A percentile compares a stretch with the other conserved stretches of the same genome.
phyloP scores from a whole-genome alignment of 257 asterid genomes.

The Przewalskia tangutica region DNA sequence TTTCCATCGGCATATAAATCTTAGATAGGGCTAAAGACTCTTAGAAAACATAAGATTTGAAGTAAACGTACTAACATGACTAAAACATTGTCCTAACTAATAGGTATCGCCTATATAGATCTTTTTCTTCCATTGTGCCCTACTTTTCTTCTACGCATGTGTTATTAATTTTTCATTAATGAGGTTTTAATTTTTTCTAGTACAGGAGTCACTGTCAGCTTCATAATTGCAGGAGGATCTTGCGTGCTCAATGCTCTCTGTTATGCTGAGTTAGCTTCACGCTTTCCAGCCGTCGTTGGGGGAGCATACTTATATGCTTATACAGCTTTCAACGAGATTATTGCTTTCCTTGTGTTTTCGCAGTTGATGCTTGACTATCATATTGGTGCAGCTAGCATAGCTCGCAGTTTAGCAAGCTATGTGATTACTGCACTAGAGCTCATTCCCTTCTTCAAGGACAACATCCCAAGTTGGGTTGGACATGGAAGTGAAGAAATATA shows the following conservation, averaged over 20 bases:
- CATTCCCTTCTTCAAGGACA: conserved; percentile 57
- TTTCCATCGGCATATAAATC: neutral
- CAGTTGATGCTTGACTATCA: conserved; percentile 96
- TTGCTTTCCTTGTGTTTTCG: conserved; percentile 82
- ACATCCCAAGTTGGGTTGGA: conserved; percentile 81
- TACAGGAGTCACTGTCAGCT: conserved; percentile 87
- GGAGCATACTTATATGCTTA: conserved; percentile 90
- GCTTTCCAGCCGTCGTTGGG: conserved; percentile 98
- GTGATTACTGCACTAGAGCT: conserved; percentile 62
- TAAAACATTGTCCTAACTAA: neutral
- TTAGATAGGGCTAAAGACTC: neutral
- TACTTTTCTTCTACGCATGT: neutral
- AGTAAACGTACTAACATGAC: neutral
- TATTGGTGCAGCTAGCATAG: conserved; percentile 96
- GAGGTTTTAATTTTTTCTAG: conserved; percentile 7
- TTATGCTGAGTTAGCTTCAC: conserved; percentile 86
- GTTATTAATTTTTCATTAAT: conserved; percentile 3
- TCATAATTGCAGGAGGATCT: conserved; percentile 79
- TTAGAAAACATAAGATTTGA: neutral
- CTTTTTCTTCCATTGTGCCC: neutral
- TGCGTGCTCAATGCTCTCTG: conserved; percentile 87
- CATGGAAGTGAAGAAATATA: conserved; percentile 64
- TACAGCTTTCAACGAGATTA: conserved; percentile 94
- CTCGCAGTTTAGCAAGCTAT: conserved; percentile 95
- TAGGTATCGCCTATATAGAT: neutral